Conservation (phyloP, 2,329 filamentous ascomycete genomes). For the Aspergillus unguis region DNA sequence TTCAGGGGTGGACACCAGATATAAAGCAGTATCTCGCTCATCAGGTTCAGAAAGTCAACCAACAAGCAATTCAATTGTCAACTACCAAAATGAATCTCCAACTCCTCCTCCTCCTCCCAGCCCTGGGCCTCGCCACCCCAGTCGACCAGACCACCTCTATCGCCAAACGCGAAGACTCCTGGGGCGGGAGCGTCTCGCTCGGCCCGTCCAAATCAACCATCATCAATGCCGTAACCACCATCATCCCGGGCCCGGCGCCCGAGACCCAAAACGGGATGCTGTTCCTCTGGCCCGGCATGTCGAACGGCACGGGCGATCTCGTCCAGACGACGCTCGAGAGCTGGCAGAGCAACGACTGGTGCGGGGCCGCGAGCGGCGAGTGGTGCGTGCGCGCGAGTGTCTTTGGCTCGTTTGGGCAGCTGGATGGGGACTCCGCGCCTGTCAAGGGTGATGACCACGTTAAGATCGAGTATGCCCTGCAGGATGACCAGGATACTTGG, state of each 20-base stretch:
- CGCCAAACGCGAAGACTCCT: constrained; percentile 28
- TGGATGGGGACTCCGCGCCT: constrained; percentile 24
- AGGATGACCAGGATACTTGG: constrained; percentile 29
- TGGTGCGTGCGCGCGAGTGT: constrained; percentile 44
- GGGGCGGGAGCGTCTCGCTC: constrained; percentile 40
- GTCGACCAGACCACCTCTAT: background rate
- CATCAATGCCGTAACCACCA: constrained; percentile 38
- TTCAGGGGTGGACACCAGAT: background rate
- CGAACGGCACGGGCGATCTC: constrained; percentile 45
- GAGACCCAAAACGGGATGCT: constrained; percentile 37
- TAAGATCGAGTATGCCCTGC: constrained; percentile 25
- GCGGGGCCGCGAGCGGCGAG: constrained; percentile 37
- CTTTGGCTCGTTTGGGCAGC: constrained; percentile 44
- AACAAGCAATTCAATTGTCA: background rate
- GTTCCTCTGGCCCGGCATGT: constrained; percentile 47
- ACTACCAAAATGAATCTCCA: background rate
- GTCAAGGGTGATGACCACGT: constrained; percentile 32
- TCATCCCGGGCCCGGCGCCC: constrained; percentile 41
- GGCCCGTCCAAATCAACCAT: constrained; percentile 40
- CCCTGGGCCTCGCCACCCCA: background rate
- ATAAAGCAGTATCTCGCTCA: background rate
- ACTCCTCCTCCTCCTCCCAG: background rate
- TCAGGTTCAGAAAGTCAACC: background rate
- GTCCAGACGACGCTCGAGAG: constrained; percentile 44
- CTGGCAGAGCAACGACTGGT: constrained; percentile 43